Evolutionary conservation across 768 basidiomycete species (phyloP).

Genomic region (Lactarius sp.): DNA sequence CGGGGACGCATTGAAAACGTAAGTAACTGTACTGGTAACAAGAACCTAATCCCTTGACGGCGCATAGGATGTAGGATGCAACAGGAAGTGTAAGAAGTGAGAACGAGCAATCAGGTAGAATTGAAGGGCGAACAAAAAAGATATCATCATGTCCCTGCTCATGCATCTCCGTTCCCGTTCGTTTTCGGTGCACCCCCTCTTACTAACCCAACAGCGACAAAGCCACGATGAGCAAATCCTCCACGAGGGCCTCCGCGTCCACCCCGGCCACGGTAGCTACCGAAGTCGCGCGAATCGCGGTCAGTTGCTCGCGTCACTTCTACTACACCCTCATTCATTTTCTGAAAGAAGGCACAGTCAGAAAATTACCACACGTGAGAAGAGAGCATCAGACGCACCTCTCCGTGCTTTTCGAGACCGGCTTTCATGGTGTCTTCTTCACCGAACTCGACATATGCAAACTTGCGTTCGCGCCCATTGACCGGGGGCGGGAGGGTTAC

Average conservation of each 20-base stretch:
- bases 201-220: constrained; percentile 66
- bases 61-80: constrained; percentile 16
- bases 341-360: constrained; percentile 38
- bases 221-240: constrained; percentile 59
- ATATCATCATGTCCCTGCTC: neutral
- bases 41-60: constrained; percentile 8
- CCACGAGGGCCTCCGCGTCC: constrained; percentile 48
- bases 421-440: constrained; percentile 82
- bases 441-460: constrained; percentile 87
- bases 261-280: constrained; percentile 39
- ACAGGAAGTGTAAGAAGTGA: constrained; percentile 4
- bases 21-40: constrained; percentile 19
- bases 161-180: constrained; percentile 35
- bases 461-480: constrained; percentile 46
- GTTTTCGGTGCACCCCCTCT: constrained; percentile 29
- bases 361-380: constrained; percentile 19
- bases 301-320: constrained; percentile 66
- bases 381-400: constrained; percentile 42
- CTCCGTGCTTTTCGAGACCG: constrained; percentile 68
- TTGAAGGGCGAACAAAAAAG: neutral
- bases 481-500: constrained; percentile 52
- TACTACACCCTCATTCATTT: constrained; percentile 58
- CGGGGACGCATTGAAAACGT: constrained; percentile 15
- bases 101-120: neutral
- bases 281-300: constrained; percentile 35